Evolutionary conservation across 176 grass and related monocot species (phyloP), one percentile per base, ranked within the genome.

Genomic region (Puya raimondii): DNA sequence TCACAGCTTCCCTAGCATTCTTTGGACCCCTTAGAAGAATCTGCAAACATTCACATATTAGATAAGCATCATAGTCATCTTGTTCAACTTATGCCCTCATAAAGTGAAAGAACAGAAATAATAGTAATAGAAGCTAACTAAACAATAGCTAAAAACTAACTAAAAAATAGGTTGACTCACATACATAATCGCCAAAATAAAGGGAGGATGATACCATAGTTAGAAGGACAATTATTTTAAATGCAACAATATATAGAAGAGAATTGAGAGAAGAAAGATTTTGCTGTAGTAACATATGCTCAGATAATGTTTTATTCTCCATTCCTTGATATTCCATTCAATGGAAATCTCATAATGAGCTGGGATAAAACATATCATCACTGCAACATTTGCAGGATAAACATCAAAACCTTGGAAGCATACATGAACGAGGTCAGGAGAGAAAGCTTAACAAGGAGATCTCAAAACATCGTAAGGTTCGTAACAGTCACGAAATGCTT

Each of bases 1-100:
- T 76, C 23, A 76, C 64, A 47, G 73, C 73, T 67, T 76, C 73
- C 23, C 64, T 53, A 47, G 73, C 73, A 67, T 76, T 76, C 73
- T 66, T 76, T 76, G 73, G 73, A 14, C 73, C 73, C 73, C 64
- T 53, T 3, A 76, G 49, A 17, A 76, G 73, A 53, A 76, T 50
- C 73, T 76, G 49, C 3, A 20, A 47, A 53, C 42, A 18, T 6
- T 17, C 1, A 12, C 20, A 48, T 47, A 48, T 22, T 1, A 49
- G 50, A 14, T 12, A 8, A 49, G 63, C 21, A 14, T 29, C 11
- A 51, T 3, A 52, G 3, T 42, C 33, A 42, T 42, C 33, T 5
- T 8, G 7, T 42, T 42, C 33, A 42, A 26, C 25, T 26, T 26
- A 26, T 26, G 25, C 25, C 25, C 25, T 2, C 25, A 26, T 26